Base-by-base conservation (phyloP, 108 stramenopile genomes). In the Stephanodiscus minutulus region DNA sequence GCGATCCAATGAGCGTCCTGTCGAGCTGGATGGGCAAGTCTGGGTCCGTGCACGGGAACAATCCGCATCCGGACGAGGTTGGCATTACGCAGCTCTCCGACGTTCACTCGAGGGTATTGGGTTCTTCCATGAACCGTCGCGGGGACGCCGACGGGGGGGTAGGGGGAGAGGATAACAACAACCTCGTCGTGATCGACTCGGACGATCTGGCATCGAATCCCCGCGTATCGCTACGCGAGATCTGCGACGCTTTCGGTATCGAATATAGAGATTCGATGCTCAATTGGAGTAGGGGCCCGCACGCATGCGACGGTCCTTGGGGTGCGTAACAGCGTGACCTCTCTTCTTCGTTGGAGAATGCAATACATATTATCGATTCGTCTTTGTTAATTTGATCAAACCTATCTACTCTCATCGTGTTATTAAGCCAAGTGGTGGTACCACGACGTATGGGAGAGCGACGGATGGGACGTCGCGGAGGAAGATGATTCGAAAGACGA, bases 351-450 rank as follows among this genome's bases (percentile, higher is more conserved):
- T 33, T 5, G 31, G 31, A 4, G 5, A 5, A 33, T 36, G 33
- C 59, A 39, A 29, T 80, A 0, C 37, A 50, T 33, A 74, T 76
- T 77, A 41, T 17, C 81, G 27, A 61, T 60, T 76, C 59, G 62
- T 81, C 17, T 2, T 4, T 5, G 5, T 33, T 33, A 33, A 4
- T 33, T 33, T 33, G n/a, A n/a, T n/a, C n/a, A n/a, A n/a, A n/a
- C n/a, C n/a, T n/a, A n/a, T n/a, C n/a, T n/a, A n/a, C n/a, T n/a
- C n/a, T n/a, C n/a, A n/a, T n/a, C n/a, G n/a, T n/a, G n/a, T n/a
- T n/a, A n/a, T n/a, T n/a, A n/a, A 60, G 83, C 73, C 5, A 60
- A 84, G 60, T 87, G 84, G 83, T 97, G 97, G 97, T 96, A 92
- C 70, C 55, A 69, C 62, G 75, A 73, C 61, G 93, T 92, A 9